Conservation (phyloP, 345 rosid species). For the Corchorus olitorius region DNA sequence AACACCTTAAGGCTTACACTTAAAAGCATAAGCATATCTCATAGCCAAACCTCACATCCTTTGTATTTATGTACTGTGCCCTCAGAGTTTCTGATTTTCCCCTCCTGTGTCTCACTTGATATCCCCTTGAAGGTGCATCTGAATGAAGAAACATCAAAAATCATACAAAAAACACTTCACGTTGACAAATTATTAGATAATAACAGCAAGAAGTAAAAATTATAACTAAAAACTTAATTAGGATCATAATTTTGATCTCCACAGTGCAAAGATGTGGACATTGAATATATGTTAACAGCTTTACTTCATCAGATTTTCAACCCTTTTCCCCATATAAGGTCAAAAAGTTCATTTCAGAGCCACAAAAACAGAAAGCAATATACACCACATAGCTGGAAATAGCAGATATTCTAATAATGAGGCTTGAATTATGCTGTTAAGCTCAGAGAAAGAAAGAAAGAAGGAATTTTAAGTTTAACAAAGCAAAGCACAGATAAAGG, state of each 20-base stretch:
- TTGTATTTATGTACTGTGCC: slow-evolving; percentile 81
- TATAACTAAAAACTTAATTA: neutral
- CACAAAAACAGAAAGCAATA: neutral
- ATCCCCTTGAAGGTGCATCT: slow-evolving; percentile 55
- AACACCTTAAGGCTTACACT: neutral
- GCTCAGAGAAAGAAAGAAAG: neutral
- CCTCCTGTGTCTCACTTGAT: slow-evolving; percentile 67
- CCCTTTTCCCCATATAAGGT: neutral
- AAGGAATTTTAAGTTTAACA: neutral
- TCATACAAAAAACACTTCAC: slow-evolving; percentile 18
- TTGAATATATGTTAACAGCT: neutral
- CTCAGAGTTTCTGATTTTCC: slow-evolving; percentile 97
- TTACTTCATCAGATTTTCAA: neutral
- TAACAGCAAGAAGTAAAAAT: neutral
- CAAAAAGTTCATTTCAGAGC: neutral
- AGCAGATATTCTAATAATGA: neutral
- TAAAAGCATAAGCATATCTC: neutral
- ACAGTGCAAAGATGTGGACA: neutral
- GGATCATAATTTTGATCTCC: neutral
- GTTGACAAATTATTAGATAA: slow-evolving; percentile 9
- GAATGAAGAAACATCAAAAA: slow-evolving; percentile 23
- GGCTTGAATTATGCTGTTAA: slow-evolving; percentile 6
- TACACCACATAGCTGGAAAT: neutral
- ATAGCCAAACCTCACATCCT: slow-evolving; percentile 80
- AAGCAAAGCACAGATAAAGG: slow-evolving; percentile 13